Evolutionary conservation across 2,329 filamentous ascomycete genomes (phyloP).

Genomic region (Cladophialophora bantiana): DNA sequence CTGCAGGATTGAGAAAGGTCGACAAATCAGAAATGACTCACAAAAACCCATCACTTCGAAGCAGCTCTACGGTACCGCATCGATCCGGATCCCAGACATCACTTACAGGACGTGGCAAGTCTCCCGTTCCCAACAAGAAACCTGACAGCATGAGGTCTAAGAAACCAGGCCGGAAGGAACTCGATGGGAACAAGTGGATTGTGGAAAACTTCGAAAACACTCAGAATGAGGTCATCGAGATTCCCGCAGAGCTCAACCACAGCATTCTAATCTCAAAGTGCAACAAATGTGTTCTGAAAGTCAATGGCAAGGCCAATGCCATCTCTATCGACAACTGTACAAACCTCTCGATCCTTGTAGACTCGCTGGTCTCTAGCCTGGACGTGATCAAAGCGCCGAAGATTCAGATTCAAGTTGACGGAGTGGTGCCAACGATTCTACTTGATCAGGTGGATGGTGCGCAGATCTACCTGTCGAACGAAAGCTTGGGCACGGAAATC

Average conservation of each 20-base stretch:
- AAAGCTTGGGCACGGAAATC: constrained; percentile 78
- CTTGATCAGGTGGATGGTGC: constrained; percentile 94
- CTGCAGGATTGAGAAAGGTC: constrained; percentile 87
- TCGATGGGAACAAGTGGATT: constrained; percentile 92
- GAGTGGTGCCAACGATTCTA: constrained; percentile 82
- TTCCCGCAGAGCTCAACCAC: constrained; percentile 82
- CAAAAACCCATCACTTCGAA: constrained; percentile 89
- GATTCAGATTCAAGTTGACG: constrained; percentile 91
- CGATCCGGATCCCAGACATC: constrained; percentile 61
- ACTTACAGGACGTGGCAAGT: constrained; percentile 70
- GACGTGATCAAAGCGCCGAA: constrained; percentile 96
- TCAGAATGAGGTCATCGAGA: constrained; percentile 73
- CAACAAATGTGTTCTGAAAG: constrained; percentile 85
- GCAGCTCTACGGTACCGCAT: constrained; percentile 71
- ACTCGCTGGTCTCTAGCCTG: constrained; percentile 86
- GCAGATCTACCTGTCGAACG: constrained; percentile 82
- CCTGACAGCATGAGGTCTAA: constrained; percentile 84
- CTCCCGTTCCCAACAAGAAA: constrained; percentile 85
- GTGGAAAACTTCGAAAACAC: constrained; percentile 91
- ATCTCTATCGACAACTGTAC: constrained; percentile 91
- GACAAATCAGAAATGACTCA: constrained; percentile 97
- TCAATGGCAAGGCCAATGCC: constrained; percentile 95
- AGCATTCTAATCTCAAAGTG: constrained; percentile 92
- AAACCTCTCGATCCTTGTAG: constrained; percentile 83
- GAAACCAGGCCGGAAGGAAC: constrained; percentile 78